Evolutionary conservation across 73 alveolate genomes (phyloP).

Genomic region (Tetrahymena borealis): DNA sequence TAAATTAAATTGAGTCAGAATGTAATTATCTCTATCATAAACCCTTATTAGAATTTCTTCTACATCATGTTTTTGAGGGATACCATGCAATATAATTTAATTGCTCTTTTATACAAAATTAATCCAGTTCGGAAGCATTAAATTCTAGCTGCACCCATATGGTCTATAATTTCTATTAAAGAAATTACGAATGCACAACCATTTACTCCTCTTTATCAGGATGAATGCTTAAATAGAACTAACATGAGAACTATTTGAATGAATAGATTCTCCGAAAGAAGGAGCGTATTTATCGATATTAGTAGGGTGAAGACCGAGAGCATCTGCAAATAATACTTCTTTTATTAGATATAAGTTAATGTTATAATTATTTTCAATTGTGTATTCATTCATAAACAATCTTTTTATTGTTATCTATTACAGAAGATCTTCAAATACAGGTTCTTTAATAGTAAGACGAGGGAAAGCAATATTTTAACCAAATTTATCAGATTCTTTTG

Average conservation of each 20-base stretch:
- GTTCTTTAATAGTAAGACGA: neutral
- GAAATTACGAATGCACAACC: neutral
- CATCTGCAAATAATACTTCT: neutral
- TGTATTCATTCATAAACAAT: neutral
- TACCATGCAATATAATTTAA: neutral
- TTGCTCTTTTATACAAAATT: neutral
- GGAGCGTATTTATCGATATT: neutral
- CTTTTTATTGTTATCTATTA: neutral
- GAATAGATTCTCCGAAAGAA: neutral
- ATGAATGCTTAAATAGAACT: neutral
- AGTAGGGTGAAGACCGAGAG: neutral
- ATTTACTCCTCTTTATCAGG: neutral
- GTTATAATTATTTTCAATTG: neutral
- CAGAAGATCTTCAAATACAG: neutral
- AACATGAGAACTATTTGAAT: neutral
- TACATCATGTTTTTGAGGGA: neutral
- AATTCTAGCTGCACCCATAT: neutral
- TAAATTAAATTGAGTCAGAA: neutral
- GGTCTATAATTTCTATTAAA: neutral
- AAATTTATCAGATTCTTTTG: neutral
- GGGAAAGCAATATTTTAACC: neutral
- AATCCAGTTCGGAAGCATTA: neutral
- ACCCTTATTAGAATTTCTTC: neutral
- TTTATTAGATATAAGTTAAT: neutral
- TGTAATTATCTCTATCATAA: neutral